phyloP scores from a whole-genome alignment of 2,329 filamentous ascomycete species.

The Colletotrichum truncatum region DNA sequence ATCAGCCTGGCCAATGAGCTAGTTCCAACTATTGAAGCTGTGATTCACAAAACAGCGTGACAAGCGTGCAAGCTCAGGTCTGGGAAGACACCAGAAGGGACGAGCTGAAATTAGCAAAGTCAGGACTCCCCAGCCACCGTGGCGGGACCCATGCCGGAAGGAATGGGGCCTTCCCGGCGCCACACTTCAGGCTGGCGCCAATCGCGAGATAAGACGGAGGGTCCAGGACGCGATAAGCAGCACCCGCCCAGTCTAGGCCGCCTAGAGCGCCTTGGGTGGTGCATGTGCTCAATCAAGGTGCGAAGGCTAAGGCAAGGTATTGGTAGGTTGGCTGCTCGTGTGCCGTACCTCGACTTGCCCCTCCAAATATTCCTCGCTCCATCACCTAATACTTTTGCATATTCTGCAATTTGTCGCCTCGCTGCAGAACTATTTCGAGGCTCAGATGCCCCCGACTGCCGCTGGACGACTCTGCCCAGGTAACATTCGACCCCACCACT shows the following conservation, averaged over 20 bases:
- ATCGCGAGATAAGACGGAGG: conserved; percentile 22
- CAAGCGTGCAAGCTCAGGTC: not conserved
- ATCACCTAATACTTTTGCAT: not conserved
- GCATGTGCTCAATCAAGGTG: conserved; percentile 26
- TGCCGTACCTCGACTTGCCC: conserved; percentile 24
- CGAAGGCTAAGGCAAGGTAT: not conserved
- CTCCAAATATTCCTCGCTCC: conserved; percentile 23
- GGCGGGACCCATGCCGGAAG: not conserved
- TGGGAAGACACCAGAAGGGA: not conserved
- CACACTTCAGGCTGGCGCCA: conserved; percentile 24
- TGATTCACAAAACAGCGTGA: no score
- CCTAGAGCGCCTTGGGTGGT: conserved; percentile 15
- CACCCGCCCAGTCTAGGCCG: not conserved
- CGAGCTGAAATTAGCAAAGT: conserved; percentile 7
- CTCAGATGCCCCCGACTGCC: not conserved
- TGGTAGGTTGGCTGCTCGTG: conserved; percentile 16
- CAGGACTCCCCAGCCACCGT: conserved; percentile 25
- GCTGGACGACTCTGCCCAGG: not conserved
- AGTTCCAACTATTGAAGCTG: no score
- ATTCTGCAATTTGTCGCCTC: not conserved
- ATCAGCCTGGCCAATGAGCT: no score
- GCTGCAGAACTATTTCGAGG: not conserved
- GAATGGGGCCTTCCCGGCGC: not conserved
- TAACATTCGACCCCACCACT: conserved; percentile 25
- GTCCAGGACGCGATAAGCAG: conserved; percentile 22